These are phyloP conservation scores for Paulownia fortunei DNA, from an alignment of 257 asterid species.

Conservation along the genomic window DNA sequence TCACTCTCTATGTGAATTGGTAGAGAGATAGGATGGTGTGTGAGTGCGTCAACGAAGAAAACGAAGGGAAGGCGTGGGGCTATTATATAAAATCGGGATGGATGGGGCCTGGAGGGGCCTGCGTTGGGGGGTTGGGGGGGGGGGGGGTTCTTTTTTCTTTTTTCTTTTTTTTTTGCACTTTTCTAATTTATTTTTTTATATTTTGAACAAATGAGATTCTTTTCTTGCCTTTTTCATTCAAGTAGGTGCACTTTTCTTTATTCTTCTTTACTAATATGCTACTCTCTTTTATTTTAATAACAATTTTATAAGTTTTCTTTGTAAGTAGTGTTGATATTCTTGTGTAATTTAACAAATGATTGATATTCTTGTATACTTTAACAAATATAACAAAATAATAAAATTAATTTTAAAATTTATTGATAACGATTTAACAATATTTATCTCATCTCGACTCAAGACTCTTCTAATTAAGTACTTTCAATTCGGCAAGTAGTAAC, in stretches of 20 bases:
- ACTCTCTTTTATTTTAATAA: background rate
- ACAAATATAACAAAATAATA: background rate
- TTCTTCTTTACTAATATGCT: slow-evolving; percentile 25
- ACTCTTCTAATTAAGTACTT: no score
- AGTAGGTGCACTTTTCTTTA: slow-evolving; percentile 19
- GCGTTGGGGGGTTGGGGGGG: background rate
- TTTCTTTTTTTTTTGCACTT: background rate
- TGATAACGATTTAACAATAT: no score
- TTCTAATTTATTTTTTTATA: background rate
- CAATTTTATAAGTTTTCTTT: background rate
- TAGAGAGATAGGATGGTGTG: slow-evolving; percentile 23
- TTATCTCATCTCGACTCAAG: no score
- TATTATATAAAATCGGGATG: slow-evolving; percentile 47
- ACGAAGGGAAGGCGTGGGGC: slow-evolving; percentile 38
- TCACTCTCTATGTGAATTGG: background rate
- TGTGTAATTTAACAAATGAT: background rate
- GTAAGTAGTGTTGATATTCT: background rate
- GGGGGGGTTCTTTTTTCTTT: slow-evolving; percentile 8
- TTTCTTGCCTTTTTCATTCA: slow-evolving; percentile 18
- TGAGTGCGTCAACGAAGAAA: slow-evolving; percentile 40
- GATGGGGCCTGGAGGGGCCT: background rate
- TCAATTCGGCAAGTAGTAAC: no score
- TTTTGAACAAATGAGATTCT: slow-evolving; percentile 7
- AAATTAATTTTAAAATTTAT: no score
- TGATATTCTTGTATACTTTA: background rate